These are phyloP conservation scores for Kazachstania viticola DNA, from an alignment of 805 yeast species.

Conservation along the genomic window DNA sequence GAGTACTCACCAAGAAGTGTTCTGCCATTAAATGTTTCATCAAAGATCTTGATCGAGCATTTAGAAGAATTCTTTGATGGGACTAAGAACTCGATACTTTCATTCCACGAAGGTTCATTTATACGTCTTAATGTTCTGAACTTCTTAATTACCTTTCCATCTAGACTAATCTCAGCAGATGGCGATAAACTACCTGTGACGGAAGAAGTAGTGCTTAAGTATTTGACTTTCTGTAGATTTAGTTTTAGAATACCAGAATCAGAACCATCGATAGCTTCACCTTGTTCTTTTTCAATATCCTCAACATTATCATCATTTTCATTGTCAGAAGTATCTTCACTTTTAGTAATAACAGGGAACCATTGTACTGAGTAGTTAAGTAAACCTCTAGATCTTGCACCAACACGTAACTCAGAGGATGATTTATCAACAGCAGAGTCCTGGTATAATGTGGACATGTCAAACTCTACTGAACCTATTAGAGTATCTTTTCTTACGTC, in stretches of 20 bases:
- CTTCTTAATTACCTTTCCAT: constrained; percentile 41
- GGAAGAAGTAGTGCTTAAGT: constrained; percentile 42
- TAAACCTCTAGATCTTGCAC: constrained; percentile 42
- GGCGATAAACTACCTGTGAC: constrained; percentile 40
- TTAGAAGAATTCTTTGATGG: constrained; percentile 47
- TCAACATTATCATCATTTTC: constrained; percentile 4
- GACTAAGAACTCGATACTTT: constrained; percentile 48
- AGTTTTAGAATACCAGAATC: constrained; percentile 67
- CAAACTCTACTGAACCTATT: constrained; percentile 40
- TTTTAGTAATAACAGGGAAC: constrained; percentile 26
- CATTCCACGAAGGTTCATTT: constrained; percentile 67
- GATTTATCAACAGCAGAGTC: constrained; percentile 24
- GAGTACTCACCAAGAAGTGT: constrained; percentile 40
- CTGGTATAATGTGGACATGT: constrained; percentile 50
- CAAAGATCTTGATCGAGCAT: constrained; percentile 47
- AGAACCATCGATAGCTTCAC: constrained; percentile 33
- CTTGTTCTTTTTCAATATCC: constrained; percentile 8
- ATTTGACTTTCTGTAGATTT: constrained; percentile 46
- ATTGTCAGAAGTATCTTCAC: constrained; percentile 9
- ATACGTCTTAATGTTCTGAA: constrained; percentile 54
- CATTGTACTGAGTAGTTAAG: constrained; percentile 43
- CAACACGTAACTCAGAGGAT: constrained; percentile 25
- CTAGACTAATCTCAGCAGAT: constrained; percentile 53
- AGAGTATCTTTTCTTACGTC: constrained; percentile 45
- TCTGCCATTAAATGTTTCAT: constrained; percentile 38